Percentiles rank a stretch among this genome's conserved stretches.
Conservation (phyloP, 306 rosid genomes). For the Prinsepia uniflora region DNA sequence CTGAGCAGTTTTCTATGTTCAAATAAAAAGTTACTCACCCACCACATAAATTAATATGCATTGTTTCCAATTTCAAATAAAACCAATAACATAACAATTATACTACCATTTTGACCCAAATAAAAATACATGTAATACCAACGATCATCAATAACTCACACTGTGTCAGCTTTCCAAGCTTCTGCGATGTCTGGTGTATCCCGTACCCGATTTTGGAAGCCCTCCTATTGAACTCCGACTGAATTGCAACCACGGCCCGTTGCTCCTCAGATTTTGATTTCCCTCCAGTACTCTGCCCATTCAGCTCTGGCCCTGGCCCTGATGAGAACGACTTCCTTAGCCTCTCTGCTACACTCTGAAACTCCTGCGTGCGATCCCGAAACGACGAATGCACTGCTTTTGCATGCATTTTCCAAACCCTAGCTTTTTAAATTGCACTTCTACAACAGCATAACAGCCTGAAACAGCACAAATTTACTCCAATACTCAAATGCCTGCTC, state of each 20-base stretch:
- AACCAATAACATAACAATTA: neutral
- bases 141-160: slow-evolving; percentile 43
- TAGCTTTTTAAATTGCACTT: slow-evolving; percentile 23
- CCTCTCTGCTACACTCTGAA: slow-evolving; percentile 66
- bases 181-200: slow-evolving; percentile 91
- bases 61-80: neutral
- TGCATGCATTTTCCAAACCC: slow-evolving; percentile 42
- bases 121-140: neutral
- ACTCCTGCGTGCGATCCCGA: slow-evolving; percentile 85
- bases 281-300: slow-evolving; percentile 53
- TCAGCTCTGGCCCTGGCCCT: slow-evolving; percentile 33
- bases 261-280: slow-evolving; percentile 74
- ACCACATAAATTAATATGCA: neutral
- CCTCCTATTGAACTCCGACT: slow-evolving; percentile 76
- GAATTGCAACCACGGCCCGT: slow-evolving; percentile 57
- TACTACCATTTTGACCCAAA: neutral
- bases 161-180: slow-evolving; percentile 85
- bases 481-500: slow-evolving; percentile 2
- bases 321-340: slow-evolving; percentile 62
- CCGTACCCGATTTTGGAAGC: slow-evolving; percentile 90
- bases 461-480: slow-evolving; percentile 15
- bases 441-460: slow-evolving; percentile 37
- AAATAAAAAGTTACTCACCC: neutral
- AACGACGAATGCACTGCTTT: slow-evolving; percentile 67
- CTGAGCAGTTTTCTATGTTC: neutral